phyloP scores from a whole-genome alignment of 768 basidiomycete species.

The Flagelloscypha sp. region DNA sequence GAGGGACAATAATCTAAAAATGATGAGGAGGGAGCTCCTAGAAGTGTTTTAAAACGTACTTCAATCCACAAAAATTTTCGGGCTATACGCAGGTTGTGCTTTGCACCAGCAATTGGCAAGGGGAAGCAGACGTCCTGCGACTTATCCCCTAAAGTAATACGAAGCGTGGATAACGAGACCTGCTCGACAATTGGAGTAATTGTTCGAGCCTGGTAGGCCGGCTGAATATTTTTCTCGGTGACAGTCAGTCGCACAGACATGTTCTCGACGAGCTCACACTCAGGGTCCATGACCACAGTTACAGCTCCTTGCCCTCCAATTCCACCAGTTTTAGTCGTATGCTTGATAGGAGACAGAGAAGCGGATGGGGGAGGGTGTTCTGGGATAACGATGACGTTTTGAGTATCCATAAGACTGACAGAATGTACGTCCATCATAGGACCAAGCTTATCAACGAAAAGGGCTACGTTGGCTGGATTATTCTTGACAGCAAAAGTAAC shows the following conservation, averaged over 20 bases:
- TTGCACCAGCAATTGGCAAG: constrained; percentile 18
- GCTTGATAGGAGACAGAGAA: too few species aligned
- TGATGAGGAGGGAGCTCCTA: constrained; percentile 1
- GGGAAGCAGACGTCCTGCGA: constrained; percentile 16
- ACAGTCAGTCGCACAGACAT: too few species aligned
- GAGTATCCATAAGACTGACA: constrained; percentile 19
- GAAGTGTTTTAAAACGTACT: constrained; percentile 9
- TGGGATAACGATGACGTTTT: constrained; percentile 20
- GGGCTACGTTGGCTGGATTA: constrained; percentile 11
- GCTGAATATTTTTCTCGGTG: too few species aligned
- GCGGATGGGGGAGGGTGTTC: constrained; percentile 6
- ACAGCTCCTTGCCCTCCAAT: constrained; percentile 15
- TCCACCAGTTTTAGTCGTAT: too few species aligned
- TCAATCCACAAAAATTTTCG: constrained; percentile 24
- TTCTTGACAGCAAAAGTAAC: constrained; percentile 19
- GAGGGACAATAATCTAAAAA: constrained; percentile 23
- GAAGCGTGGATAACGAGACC: constrained; percentile 16
- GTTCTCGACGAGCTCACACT: constrained; percentile 17
- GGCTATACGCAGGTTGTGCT: constrained; percentile 17
- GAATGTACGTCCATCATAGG: constrained; percentile 18
- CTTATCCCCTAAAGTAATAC: constrained; percentile 9
- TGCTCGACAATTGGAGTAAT: constrained; percentile 9
- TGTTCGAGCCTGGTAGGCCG: too few species aligned
- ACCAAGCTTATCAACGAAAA: constrained; percentile 17
- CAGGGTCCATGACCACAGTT: constrained; percentile 17